Conservation (phyloP, 352 stramenopile genomes). For the Pythium aphanidermatum region DNA sequence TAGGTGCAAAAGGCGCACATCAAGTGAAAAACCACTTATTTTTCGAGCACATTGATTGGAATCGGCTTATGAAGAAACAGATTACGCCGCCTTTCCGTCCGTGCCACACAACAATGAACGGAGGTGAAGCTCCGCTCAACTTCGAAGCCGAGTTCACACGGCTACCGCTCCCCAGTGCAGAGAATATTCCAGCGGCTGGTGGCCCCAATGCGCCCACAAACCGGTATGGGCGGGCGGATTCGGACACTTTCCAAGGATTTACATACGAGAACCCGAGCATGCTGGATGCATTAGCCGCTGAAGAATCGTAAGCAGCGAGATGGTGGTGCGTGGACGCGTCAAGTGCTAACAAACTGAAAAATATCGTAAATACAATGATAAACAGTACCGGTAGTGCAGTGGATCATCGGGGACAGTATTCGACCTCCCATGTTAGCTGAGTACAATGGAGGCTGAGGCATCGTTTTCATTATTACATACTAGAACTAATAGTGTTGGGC, state of each 20-base stretch:
- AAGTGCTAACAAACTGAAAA: too few species aligned
- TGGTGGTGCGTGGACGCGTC: too few species aligned
- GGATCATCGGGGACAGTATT: too few species aligned
- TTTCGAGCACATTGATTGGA: conserved; percentile 77
- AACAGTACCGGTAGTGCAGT: too few species aligned
- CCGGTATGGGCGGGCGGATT: conserved; percentile 36
- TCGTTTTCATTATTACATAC: too few species aligned
- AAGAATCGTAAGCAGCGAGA: conserved; percentile 7
- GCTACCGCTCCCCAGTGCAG: conserved; percentile 67
- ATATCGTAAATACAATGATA: too few species aligned
- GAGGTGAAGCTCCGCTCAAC: conserved; percentile 70
- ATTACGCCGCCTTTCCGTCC: conserved; percentile 66
- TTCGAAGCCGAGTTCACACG: conserved; percentile 85
- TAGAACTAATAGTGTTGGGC: too few species aligned
- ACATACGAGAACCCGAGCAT: conserved; percentile 72
- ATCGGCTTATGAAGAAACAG: conserved; percentile 46
- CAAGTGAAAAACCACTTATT: conserved; percentile 74
- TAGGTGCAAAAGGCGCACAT: conserved; percentile 60
- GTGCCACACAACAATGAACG: conserved; percentile 64
- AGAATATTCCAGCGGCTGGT: conserved; percentile 19
- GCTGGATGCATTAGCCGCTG: conserved; percentile 35
- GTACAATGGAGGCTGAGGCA: too few species aligned
- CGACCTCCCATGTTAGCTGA: too few species aligned
- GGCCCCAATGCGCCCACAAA: conserved; percentile 7
- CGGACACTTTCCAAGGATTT: conserved; percentile 77